Evolutionary conservation across 2,329 filamentous ascomycete genomes (phyloP), one percentile per base, ranked within the genome.

Genomic region (Alternaria tenuissima): DNA sequence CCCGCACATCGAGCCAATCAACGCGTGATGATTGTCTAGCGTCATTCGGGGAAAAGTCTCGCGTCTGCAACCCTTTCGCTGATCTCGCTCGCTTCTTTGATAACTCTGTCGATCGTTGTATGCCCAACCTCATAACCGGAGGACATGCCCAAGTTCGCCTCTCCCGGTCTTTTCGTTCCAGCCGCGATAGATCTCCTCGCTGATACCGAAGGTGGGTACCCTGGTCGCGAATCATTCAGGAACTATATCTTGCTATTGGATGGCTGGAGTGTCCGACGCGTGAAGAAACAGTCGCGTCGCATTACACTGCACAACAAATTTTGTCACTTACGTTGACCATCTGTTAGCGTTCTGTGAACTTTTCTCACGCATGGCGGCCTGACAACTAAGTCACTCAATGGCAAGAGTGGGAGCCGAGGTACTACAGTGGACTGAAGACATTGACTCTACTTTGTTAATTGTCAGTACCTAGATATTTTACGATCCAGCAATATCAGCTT

Each of bases 21-120:
- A 38, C 39, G 22, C 24, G 24, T 34, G 4, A 3, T n/a, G 4
- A 14, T 8, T 4, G 28, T n/a, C 41, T 51, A 54, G 53, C 57
- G 43, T 28, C 32, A 18, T 12, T 51, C 30, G 38, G 53, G 53
- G 48, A 54, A 18, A 56, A 39, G 26, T 20, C 34, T 55, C 52
- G 44, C 57, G 46, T 55, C 43, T 28, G 38, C 52, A 26, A 59
- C n/a, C 55, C 41, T 52, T 34, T 51, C 42, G 55, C 26, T 38
- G 55, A 59, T 59, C 57, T 38, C 53, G 47, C 55, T 61, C 53
- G 61, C 49, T 28, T 53, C 53, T 49, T 36, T 34, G 53, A 57
- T 51, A 52, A 52, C 43, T 32, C 36, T 30, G 61, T 41, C 51
- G 57, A 57, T 55, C 44, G 43, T 20, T 20, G 38, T n/a, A 18